phyloP scores from a whole-genome alignment of 129 eudicot genomes.

The Calendula officinalis region DNA sequence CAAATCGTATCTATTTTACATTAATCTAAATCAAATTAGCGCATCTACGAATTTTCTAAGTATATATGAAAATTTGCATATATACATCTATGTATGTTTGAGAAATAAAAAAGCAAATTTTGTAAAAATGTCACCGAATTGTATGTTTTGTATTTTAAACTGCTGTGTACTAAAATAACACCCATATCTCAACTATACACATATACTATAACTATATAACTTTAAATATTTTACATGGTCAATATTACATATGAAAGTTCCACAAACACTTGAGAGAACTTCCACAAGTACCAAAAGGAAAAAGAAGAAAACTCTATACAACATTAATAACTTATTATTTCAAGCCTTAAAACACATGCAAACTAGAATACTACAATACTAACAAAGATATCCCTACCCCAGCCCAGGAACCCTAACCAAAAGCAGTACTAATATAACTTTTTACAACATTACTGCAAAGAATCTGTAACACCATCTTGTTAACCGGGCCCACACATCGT shows the following conservation, averaged over 20 bases:
- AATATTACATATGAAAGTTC: neutral
- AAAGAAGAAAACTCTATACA: conserved; percentile 5
- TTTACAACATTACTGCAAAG: conserved; percentile 47
- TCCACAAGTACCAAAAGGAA: neutral
- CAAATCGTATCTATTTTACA: too few species aligned
- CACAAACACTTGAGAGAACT: neutral
- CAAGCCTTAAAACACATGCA: conserved; percentile 14
- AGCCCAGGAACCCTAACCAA: conserved; percentile 21
- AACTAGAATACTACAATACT: conserved; percentile 16
- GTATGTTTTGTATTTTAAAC: too few species aligned
- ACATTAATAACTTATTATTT: conserved; percentile 9
- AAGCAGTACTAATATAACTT: conserved; percentile 33
- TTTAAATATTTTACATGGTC: neutral
- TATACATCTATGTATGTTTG: neutral
- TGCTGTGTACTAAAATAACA: too few species aligned
- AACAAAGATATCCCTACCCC: neutral
- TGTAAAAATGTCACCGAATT: too few species aligned
- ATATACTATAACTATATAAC: neutral
- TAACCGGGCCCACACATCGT: conserved; percentile 29
- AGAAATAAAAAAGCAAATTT: too few species aligned
- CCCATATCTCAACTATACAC: neutral
- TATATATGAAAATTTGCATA: neutral
- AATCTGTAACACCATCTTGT: conserved; percentile 51
- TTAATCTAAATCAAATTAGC: too few species aligned
- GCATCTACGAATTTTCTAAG: neutral